A percentile compares a stretch with the other conserved stretches of the same genome.
Conservation (phyloP, 139 green algal species). For the Chlamydomonas eustigma region DNA sequence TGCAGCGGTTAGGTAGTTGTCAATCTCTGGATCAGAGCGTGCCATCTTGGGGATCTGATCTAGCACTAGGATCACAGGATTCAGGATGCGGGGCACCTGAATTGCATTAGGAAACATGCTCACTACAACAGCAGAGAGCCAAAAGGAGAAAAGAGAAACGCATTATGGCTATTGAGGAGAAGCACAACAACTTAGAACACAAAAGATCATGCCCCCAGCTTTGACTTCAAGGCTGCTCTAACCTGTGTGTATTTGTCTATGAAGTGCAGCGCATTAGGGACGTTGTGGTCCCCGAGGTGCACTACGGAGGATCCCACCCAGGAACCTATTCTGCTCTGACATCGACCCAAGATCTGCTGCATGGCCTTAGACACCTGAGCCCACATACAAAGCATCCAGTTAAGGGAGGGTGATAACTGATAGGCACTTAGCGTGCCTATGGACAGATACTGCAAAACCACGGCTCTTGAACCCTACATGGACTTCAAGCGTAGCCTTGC, state of each 20-base stretch:
- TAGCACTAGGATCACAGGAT: constrained; percentile 83
- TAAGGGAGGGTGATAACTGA: too few species aligned
- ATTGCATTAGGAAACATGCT: too few species aligned
- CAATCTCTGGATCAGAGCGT: constrained; percentile 10
- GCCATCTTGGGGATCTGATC: constrained; percentile 75
- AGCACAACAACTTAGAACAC: too few species aligned
- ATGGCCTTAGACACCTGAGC: constrained; percentile 46
- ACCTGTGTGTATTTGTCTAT: constrained; percentile 96
- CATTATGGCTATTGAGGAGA: too few species aligned
- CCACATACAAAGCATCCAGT: neutral
- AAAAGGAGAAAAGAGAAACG: too few species aligned
- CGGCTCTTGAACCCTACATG: too few species aligned
- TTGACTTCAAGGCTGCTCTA: neutral
- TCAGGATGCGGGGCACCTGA: constrained; percentile 88
- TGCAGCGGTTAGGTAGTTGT: constrained; percentile 41
- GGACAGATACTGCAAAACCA: too few species aligned
- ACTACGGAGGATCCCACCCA: constrained; percentile 91
- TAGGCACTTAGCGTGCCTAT: too few species aligned
- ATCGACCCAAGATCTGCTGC: constrained; percentile 39
- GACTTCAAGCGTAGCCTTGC: too few species aligned
- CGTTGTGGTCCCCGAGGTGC: constrained; percentile 95
- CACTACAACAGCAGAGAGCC: too few species aligned
- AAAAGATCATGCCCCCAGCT: too few species aligned
- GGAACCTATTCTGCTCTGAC: constrained; percentile 72
- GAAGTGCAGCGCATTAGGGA: constrained; percentile 90